These are phyloP conservation scores for Euryodendron excelsum DNA, from an alignment of 148 eudicot genomes.

Conservation along the genomic window DNA sequence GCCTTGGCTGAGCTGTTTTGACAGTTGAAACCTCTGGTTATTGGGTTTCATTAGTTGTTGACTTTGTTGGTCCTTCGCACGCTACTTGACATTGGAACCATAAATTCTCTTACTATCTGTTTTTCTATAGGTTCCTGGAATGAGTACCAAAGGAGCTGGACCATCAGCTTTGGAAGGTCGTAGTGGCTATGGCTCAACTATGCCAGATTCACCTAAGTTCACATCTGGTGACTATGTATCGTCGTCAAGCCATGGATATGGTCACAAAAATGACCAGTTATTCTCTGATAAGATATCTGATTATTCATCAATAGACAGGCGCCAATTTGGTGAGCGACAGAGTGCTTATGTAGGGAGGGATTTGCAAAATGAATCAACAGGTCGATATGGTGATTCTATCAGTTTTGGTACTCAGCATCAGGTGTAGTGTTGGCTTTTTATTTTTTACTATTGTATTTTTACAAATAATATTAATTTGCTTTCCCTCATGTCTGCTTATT, in stretches of 20 bases:
- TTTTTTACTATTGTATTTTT: background rate
- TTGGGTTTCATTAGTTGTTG: background rate
- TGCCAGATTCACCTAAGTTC: slow-evolving; percentile 71
- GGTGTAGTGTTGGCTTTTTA: slow-evolving; percentile 32
- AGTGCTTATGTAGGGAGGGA: slow-evolving; percentile 64
- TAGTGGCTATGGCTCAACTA: slow-evolving; percentile 45
- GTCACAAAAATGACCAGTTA: slow-evolving; percentile 61
- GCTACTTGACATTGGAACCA: background rate
- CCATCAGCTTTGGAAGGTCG: slow-evolving; percentile 66
- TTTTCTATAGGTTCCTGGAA: slow-evolving; percentile 45
- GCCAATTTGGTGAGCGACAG: slow-evolving; percentile 61
- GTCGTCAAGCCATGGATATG: slow-evolving; percentile 65
- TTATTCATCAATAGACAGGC: slow-evolving; percentile 64
- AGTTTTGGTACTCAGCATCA: slow-evolving; percentile 65
- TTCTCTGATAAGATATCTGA: slow-evolving; percentile 60
- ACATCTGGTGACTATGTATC: slow-evolving; percentile 55
- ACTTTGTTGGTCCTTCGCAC: background rate
- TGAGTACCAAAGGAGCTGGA: slow-evolving; percentile 56
- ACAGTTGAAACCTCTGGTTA: background rate
- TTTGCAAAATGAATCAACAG: slow-evolving; percentile 47
- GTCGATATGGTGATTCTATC: slow-evolving; percentile 60
- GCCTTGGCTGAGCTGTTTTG: background rate
- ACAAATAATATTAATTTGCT: background rate
- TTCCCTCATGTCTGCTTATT: background rate
- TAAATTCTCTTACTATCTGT: background rate